These are phyloP conservation scores for Suillus brevipes DNA, from an alignment of 768 basidiomycete species.

Conservation along the genomic window DNA sequence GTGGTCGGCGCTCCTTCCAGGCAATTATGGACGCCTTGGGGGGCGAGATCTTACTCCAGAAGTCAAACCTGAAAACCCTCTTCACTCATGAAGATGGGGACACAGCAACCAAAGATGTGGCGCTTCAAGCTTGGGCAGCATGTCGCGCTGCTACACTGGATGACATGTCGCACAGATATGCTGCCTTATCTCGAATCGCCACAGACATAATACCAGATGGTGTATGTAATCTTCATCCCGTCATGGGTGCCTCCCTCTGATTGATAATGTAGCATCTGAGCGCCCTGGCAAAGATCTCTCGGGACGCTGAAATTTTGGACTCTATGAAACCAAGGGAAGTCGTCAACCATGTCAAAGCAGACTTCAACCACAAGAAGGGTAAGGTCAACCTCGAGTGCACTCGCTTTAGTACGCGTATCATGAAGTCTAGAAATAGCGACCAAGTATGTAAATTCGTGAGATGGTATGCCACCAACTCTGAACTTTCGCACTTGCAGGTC, in stretches of 20 bases:
- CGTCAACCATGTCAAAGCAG: slow-evolving; percentile 41
- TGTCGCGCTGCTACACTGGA: slow-evolving; percentile 32
- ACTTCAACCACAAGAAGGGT: slow-evolving; percentile 24
- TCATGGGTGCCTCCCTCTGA: not conserved
- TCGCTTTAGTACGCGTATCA: slow-evolving; percentile 48
- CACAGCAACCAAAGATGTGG: slow-evolving; percentile 21
- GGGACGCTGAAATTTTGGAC: slow-evolving; percentile 45
- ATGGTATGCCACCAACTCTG: not conserved
- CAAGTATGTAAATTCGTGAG: not conserved
- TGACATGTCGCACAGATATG: slow-evolving; percentile 18
- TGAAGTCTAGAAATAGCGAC: slow-evolving; percentile 3
- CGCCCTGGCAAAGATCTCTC: slow-evolving; percentile 17
- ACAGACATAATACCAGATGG: slow-evolving; percentile 26
- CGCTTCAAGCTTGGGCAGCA: slow-evolving; percentile 16
- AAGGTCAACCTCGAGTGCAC: slow-evolving; percentile 35
- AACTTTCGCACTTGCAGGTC: not conserved
- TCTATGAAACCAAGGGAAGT: slow-evolving; percentile 45
- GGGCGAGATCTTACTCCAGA: slow-evolving; percentile 32
- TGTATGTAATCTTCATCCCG: slow-evolving; percentile 24
- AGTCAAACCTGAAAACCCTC: slow-evolving; percentile 25
- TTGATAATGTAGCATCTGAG: slow-evolving; percentile 37
- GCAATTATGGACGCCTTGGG: slow-evolving; percentile 41
- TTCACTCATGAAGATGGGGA: slow-evolving; percentile 32
- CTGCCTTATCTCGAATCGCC: slow-evolving; percentile 18
- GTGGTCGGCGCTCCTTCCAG: slow-evolving; percentile 32